Base-by-base conservation (phyloP, 1,284 basidiomycete genomes). In the Ustilago loliicola region DNA sequence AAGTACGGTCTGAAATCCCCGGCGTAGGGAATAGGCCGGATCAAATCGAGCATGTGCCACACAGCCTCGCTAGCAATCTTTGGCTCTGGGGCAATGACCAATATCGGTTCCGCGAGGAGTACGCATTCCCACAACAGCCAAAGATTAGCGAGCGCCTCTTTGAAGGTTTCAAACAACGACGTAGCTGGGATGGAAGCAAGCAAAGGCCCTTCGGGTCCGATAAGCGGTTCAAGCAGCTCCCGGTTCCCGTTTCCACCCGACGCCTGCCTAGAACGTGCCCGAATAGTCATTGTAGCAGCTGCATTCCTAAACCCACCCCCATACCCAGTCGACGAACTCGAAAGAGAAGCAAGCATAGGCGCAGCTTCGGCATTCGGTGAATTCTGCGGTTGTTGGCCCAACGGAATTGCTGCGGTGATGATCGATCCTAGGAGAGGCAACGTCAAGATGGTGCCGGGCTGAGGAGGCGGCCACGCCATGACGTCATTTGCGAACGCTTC, bases 1-100 rank as follows among this genome's bases (percentile, higher is more conserved):
- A 98, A 93, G 86, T 96, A 98, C 0, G 96, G 96, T 9, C 96
- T 90, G 80, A 94, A 91, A 84, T 98, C 96, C 2, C 91, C 91
- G 0, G 92, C 91, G 21, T 94, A 89, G 0, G 94, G 94, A 30
- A 98, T 93, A 1, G 96, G 96, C 32, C 94, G 90, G 11, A 98
- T 86, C 2, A 98, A 88, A 85, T 97, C 95, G 30, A 93, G 89
- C 48, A 98, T 78, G 38, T 85, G 84, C 79, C 84, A 85, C 17
- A 86, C 82, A 0, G 83, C 81, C 87, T 94, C 95, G 94, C 94
- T 94, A 93, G 21, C 96, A 88, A 40, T 93, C 91, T 82, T 95
- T 91, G 72, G 84, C 65, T 95, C 94, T 0, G 91, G 88, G 2
- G 92, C 94, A 75, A 93, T 96, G 21, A 98, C 89, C 5, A 98